phyloP scores from a whole-genome alignment of 2,329 filamentous ascomycete species.

The Fusarium sp. region DNA sequence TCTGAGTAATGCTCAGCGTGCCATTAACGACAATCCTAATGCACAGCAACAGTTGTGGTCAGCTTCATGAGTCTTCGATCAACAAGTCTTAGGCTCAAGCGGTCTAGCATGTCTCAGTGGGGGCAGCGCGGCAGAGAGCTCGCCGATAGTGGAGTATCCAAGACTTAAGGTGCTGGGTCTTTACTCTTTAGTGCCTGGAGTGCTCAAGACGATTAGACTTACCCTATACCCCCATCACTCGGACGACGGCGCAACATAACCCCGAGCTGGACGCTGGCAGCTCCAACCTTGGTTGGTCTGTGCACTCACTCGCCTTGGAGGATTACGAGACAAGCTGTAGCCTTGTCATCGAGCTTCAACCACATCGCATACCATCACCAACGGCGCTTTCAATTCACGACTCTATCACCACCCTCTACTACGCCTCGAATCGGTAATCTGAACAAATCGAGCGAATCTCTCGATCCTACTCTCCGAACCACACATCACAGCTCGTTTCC shows the following conservation, averaged over 20 bases:
- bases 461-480: slow-evolving; percentile 5
- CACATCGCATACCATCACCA: slow-evolving; percentile 43
- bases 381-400: slow-evolving; percentile 25
- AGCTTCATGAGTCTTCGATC: slow-evolving; percentile 21
- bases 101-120: slow-evolving; percentile 32
- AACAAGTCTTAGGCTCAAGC: slow-evolving; percentile 14
- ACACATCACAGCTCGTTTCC: slow-evolving; percentile 12
- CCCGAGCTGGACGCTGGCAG: slow-evolving; percentile 25
- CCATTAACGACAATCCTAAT: background rate
- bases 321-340: slow-evolving; percentile 53
- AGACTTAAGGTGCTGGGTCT: background rate
- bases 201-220: background rate
- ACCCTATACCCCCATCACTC: slow-evolving; percentile 28
- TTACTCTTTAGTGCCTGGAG: background rate
- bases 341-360: slow-evolving; percentile 50
- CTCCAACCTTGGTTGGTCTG: slow-evolving; percentile 36
- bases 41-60: slow-evolving; percentile 4
- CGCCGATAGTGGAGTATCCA: slow-evolving; percentile 1
- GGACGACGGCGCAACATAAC: slow-evolving; percentile 38
- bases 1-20: slow-evolving; percentile 7
- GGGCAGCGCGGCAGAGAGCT: slow-evolving; percentile 7
- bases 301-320: slow-evolving; percentile 37
- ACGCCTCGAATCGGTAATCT: slow-evolving; percentile 4
- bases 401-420: slow-evolving; percentile 23
- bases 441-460: background rate